Evolutionary conservation across 1,284 basidiomycete species (phyloP).

Genomic region (Marasmius tenuissimus): DNA sequence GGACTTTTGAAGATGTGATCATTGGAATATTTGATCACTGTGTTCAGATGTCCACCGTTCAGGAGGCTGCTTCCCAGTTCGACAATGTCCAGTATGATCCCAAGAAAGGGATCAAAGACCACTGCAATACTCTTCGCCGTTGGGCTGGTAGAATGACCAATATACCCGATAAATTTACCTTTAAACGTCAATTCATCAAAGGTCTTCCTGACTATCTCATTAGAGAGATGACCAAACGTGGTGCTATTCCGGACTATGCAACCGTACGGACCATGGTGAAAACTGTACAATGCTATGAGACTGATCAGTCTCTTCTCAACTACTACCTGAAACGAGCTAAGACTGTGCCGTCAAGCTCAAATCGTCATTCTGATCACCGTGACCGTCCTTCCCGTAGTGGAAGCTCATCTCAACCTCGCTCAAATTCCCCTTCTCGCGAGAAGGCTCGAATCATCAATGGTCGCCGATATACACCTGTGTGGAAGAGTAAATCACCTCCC

Average conservation of each 20-base stretch:
- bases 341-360: background rate
- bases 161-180: conserved; percentile 6
- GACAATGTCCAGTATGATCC: conserved; percentile 1
- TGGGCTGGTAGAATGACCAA: conserved; percentile 7
- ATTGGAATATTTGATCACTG: conserved; percentile 17
- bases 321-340: background rate
- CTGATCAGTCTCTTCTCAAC: background rate
- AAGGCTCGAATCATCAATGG: background rate
- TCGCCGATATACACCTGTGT: background rate
- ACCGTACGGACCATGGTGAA: background rate
- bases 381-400: background rate
- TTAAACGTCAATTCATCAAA: conserved; percentile 8
- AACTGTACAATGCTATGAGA: background rate
- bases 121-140: conserved; percentile 11
- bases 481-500: background rate
- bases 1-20: conserved; percentile 16
- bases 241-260: background rate
- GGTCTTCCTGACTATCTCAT: conserved; percentile 1
- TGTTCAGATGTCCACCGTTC: conserved; percentile 16
- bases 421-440: background rate
- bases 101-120: conserved; percentile 8
- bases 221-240: background rate
- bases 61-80: conserved; percentile 13
- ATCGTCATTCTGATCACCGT: background rate
- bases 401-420: background rate